Base-by-base conservation (phyloP, 2,329 filamentous ascomycete species). In the Ceratocystis cubensis region DNA sequence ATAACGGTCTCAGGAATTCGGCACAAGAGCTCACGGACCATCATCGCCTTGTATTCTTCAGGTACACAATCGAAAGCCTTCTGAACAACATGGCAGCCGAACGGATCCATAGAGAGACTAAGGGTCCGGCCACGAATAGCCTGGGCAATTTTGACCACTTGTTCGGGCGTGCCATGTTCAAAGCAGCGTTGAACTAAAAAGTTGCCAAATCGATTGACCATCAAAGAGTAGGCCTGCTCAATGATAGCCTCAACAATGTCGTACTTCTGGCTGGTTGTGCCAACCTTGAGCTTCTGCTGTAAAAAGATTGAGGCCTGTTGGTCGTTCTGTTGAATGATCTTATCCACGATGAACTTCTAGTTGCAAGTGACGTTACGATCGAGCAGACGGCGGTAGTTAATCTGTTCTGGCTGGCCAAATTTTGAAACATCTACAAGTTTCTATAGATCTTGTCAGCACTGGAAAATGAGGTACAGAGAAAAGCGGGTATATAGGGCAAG, bases 311-410 rank as follows among this genome's bases (percentile, higher is more conserved):
- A 99, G 8, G 95, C 94, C 76, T 99, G 94, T 76, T 99, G 94
- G 74, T 99, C 94, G 75, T 99, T 97, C 79, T 92, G 96, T 83
- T 91, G 95, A 71, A 99, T 92, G 74, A 99, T 99, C 81, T 97
- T 97, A 79, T 99, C 93, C 66, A 99, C 94, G 71, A 99, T 96
- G 75, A 96, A 96, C 78, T 94, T 96, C 94, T 93, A 99, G 78
- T 99, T 95, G 78, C 93, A 97, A 73, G 89, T 96, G 76, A 96
- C 91, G 74, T 93, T 96, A 73, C 92, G 91, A 73, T 99, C 94
- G 61, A 97, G 84, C 48, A 99, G 83, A 66, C 92, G 91, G 69
- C 94, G 91, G 73, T 97, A 99, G 76, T 99, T 97, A 72, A 97
- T 83, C 10, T 93, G 94, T 76, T 99, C 94, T 5, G 89, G 88